These are phyloP conservation scores for Globisporangium splendens DNA, from an alignment of 352 stramenopile species.

Conservation along the genomic window DNA sequence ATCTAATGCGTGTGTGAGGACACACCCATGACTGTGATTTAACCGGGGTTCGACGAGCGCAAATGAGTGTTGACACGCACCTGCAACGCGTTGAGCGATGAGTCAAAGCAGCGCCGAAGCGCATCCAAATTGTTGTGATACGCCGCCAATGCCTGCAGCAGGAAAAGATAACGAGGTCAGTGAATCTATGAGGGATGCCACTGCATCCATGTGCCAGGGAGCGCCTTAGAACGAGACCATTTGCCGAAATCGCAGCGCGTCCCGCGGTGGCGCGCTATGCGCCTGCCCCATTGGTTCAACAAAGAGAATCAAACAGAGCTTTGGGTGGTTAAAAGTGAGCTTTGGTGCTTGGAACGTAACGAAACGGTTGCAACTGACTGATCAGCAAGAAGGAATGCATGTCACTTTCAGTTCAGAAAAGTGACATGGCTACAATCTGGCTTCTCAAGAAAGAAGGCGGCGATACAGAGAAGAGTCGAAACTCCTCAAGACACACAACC, in stretches of 20 bases:
- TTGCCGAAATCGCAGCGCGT: slow-evolving; percentile 53
- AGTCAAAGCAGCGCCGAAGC: slow-evolving; percentile 37
- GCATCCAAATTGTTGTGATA: slow-evolving; percentile 46
- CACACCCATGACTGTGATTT: not conserved
- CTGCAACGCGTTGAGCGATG: slow-evolving; percentile 48
- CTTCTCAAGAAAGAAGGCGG: too few species aligned
- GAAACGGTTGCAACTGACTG: not conserved
- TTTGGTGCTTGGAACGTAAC: slow-evolving; percentile 1
- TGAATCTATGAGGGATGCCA: not conserved
- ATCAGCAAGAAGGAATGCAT: not conserved
- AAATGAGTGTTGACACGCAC: slow-evolving; percentile 9
- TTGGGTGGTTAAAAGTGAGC: not conserved
- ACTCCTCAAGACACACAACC: too few species aligned
- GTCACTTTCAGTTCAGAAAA: not conserved
- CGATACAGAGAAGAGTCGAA: too few species aligned
- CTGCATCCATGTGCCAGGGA: not conserved
- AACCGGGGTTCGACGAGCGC: not conserved
- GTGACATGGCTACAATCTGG: too few species aligned
- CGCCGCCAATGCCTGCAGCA: slow-evolving; percentile 33
- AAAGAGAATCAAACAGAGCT: not conserved
- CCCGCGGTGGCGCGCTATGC: slow-evolving; percentile 44
- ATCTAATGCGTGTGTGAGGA: slow-evolving; percentile 32
- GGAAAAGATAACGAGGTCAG: not conserved
- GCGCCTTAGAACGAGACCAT: slow-evolving; percentile 27
- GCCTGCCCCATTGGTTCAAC: slow-evolving; percentile 44